Percentiles rank a stretch among this genome's conserved stretches.
phyloP scores from a whole-genome alignment of 2,329 filamentous ascomycete genomes.

The Botrytis fabae region DNA sequence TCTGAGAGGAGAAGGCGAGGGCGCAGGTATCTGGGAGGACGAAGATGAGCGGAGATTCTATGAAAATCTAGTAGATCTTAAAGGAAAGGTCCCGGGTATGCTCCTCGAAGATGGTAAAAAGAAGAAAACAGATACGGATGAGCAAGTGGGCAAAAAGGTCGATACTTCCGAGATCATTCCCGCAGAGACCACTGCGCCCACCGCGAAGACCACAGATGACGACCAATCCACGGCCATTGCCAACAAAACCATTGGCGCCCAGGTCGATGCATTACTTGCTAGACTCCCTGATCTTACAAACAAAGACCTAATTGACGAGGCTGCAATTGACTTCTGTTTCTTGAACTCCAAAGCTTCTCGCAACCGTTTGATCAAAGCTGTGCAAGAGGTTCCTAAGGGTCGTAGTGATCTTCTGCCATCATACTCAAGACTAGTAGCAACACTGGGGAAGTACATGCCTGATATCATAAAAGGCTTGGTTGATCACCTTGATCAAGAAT shows the following conservation, averaged over 20 bases:
- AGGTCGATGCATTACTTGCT: slow-evolving; percentile 87
- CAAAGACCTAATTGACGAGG: slow-evolving; percentile 89
- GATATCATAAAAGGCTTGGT: slow-evolving; percentile 93
- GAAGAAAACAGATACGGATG: slow-evolving; percentile 81
- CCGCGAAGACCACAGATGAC: slow-evolving; percentile 59
- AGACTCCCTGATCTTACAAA: slow-evolving; percentile 88
- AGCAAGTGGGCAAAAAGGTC: slow-evolving; percentile 75
- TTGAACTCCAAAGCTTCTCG: slow-evolving; percentile 97
- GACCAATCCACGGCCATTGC: slow-evolving; percentile 92
- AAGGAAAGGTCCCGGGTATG: slow-evolving; percentile 92
- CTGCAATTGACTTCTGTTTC: slow-evolving; percentile 96
- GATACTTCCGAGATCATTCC: slow-evolving; percentile 52
- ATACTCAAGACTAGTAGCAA: slow-evolving; percentile 91
- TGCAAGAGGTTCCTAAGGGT: slow-evolving; percentile 93
- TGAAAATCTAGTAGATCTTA: slow-evolving; percentile 92
- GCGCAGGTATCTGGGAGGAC: slow-evolving; percentile 96
- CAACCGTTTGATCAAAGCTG: slow-evolving; percentile 86
- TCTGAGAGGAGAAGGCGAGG: slow-evolving; percentile 83
- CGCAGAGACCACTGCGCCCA: slow-evolving; percentile 45
- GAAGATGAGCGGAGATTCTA: slow-evolving; percentile 98
- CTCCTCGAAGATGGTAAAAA: slow-evolving; percentile 93
- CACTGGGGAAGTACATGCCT: slow-evolving; percentile 87
- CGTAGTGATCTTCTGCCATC: slow-evolving; percentile 86
- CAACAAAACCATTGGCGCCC: slow-evolving; percentile 96
- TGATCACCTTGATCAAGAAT: slow-evolving; percentile 91